Conservation (phyloP, 768 basidiomycete genomes). For the Tulasnella sp. region DNA sequence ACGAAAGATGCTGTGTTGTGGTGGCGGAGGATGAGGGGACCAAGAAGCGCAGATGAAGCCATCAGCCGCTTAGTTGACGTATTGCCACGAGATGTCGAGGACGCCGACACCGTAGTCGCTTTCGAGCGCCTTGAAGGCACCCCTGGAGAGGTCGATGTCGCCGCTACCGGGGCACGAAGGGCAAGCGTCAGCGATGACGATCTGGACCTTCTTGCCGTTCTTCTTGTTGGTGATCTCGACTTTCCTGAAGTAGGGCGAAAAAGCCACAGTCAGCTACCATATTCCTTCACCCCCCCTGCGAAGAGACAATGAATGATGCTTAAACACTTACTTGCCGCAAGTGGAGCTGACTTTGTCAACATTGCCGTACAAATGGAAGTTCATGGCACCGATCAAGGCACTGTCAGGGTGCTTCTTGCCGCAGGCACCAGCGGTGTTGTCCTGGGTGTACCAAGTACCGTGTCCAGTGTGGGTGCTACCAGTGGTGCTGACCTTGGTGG, state of each 20-base stretch:
- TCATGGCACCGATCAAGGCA: constrained; percentile 35
- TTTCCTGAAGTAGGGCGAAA: background rate
- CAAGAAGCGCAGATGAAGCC: background rate
- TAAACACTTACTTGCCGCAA: constrained; percentile 30
- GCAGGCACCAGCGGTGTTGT: constrained; percentile 35
- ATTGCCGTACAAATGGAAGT: constrained; percentile 26
- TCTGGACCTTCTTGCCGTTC: constrained; percentile 32
- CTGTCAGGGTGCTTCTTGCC: constrained; percentile 34
- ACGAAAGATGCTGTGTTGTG: background rate
- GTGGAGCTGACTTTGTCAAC: constrained; percentile 23
- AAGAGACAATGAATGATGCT: background rate
- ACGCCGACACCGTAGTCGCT: constrained; percentile 41
- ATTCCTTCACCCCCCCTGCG: background rate
- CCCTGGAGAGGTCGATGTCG: constrained; percentile 29
- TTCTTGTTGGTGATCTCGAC: constrained; percentile 34
- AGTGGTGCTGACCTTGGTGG: background rate
- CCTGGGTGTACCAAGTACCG: constrained; percentile 38
- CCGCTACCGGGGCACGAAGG: constrained; percentile 34
- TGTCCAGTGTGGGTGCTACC: background rate
- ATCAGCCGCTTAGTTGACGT: background rate
- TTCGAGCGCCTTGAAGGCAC: constrained; percentile 59
- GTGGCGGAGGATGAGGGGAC: background rate
- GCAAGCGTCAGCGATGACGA: constrained; percentile 36
- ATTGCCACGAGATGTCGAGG: constrained; percentile 38
- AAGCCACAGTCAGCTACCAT: background rate